Evolutionary conservation across 2,329 filamentous ascomycete species (phyloP), one percentile per base, ranked within the genome.

Genomic region (Stagonosporopsis cucurbitacearum): DNA sequence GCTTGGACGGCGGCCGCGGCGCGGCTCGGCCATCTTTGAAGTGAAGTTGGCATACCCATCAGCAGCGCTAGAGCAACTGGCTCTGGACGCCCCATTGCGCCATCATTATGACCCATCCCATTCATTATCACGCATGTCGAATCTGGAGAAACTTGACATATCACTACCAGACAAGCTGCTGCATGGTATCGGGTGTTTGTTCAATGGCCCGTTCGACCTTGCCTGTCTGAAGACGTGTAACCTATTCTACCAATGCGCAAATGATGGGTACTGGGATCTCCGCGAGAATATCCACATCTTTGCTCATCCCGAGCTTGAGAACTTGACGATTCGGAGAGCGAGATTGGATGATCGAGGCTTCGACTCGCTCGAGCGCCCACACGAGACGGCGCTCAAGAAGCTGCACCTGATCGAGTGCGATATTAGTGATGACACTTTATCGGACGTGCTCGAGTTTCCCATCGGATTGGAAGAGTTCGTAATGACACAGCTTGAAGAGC

Each of bases 261-360:
- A 71, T 28, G 66, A 71, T 36, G 64, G 60, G 4, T 72, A 72
- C 52, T 72, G 70, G 70, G 68, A 72, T 48, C 61, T 72, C 1
- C 65, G 68, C 49, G 70, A 72, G 48, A 72, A 72, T 54, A 72
- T 72, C 26, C 70, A 72, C 52, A 70, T 72, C n/a, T 72, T 72
- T 36, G 67, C 68, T 2, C 70, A 72, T 41, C 70, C 70, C 1
- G 64, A 64, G 1, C 57, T 72, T 9, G 68, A 72, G 40, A 62
- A 36, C 6, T 50, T 72, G 17, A 70, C 62, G n/a, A 67, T 72
- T 39, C 61, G 63, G 20, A 58, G 70, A 48, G 70, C 70, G 8
- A 70, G 65, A 43, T 50, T 72, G 19, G 70, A 72, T 43, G 70
- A 72, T 22, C 58, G 67, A 41, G 68, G 68, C 1, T 72, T 72